These are phyloP conservation scores for Tolypocladium inflatum DNA, from an alignment of 2,329 filamentous ascomycete species.

Conservation along the genomic window DNA sequence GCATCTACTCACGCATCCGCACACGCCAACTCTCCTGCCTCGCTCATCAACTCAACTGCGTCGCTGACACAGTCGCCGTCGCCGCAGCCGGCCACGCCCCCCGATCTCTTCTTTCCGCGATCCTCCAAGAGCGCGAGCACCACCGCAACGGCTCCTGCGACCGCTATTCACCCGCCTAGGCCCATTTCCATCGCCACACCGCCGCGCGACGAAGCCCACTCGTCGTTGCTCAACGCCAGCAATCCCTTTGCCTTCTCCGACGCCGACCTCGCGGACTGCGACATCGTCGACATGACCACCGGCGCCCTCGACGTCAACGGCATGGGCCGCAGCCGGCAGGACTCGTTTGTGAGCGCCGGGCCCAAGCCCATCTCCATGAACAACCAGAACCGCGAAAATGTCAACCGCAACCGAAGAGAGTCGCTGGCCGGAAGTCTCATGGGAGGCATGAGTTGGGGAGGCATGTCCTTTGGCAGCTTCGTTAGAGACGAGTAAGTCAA, in stretches of 20 bases:
- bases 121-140: conserved; percentile 5
- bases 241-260: conserved; percentile 15
- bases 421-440: conserved; percentile 55
- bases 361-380: conserved; percentile 59
- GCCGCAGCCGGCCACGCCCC: conserved; percentile 23
- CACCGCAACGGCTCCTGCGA: conserved; percentile 7
- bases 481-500: conserved; percentile 88
- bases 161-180: conserved; percentile 19
- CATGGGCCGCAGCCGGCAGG: conserved; percentile 49
- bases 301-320: conserved; percentile 47
- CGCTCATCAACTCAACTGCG: conserved; percentile 18
- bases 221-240: conserved; percentile 12
- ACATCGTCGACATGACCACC: conserved; percentile 45
- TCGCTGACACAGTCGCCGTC: conserved; percentile 26
- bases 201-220: conserved; percentile 10
- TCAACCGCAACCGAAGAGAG: conserved; percentile 49
- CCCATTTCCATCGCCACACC: conserved; percentile 24
- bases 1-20: conserved; percentile 11
- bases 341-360: conserved; percentile 56
- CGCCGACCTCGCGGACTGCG: conserved; percentile 16
- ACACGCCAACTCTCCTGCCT: conserved; percentile 23
- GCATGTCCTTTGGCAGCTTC: conserved; percentile 91
- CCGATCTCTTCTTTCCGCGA: conserved; percentile 12
- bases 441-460: conserved; percentile 94
- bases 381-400: conserved; percentile 51